Evolutionary conservation across 1,284 basidiomycete species (phyloP), one percentile per base, ranked within the genome.

Genomic region (Ganoderma leucocontextum): DNA sequence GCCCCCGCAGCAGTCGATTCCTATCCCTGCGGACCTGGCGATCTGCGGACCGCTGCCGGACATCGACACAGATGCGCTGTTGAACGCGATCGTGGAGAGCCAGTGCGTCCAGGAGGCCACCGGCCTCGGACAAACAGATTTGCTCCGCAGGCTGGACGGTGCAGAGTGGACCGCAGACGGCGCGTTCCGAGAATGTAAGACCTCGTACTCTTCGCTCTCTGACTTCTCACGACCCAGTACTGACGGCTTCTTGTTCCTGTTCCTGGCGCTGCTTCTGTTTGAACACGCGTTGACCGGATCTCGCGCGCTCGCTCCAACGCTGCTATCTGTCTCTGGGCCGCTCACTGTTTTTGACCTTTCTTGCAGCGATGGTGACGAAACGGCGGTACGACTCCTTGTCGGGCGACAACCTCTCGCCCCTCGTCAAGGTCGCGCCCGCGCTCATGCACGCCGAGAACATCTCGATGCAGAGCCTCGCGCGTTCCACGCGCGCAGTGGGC

Each of bases 381-480:
- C 82, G 86, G 9, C 83, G 81, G n/a, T 88, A 85, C 66, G 87
- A 93, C 61, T 78, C 84, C 4, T 82, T 88, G 52, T 82, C 89
- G 19, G 87, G 87, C 44, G 91, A 94, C 71, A 89, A 88, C 35
- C 81, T 89, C 58, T 89, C 91, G 1, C 89, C 92, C 4, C 84
- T 95, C 62, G 85, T 94, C 68, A 93, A 91, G 77, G 88, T 95
- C 42, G 91, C 93, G 2, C 93, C 92, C 52, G 89, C 91, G 17
- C 82, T 96, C 67, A 96, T 95, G 94, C 91, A 93, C 70, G 93
- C 94, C 68, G 93, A 95, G 71, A 96, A 96, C 78, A 83, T 93
- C 33, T 96, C 94, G 4, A 83, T 95, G 63, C 91, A 93, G 76
- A 95, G 92, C 73, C 82, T 96, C 65, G 86, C 90, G 42, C 87